phyloP scores from a whole-genome alignment of 352 stramenopile species.

The Globisporangium spiculum region DNA sequence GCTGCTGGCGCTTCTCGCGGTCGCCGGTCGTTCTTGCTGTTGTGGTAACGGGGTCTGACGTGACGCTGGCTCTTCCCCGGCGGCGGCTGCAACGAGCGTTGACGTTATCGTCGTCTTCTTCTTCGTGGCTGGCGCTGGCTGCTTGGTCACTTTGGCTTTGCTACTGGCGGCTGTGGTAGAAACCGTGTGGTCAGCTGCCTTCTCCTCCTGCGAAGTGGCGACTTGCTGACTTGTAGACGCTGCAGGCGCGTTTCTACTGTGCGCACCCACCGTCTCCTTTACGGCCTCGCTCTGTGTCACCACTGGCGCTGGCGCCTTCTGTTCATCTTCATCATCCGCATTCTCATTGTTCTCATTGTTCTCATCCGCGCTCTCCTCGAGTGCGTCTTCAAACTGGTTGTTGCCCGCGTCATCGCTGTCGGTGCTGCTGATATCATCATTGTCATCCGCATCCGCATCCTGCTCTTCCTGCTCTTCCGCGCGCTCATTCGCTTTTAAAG shows the following conservation, averaged over 20 bases:
- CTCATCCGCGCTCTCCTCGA: not conserved
- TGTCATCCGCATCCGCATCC: not conserved
- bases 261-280: not conserved
- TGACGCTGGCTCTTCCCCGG: not conserved
- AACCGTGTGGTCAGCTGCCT: not conserved
- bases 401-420: conserved; percentile 1
- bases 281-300: not conserved
- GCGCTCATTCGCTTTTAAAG: conserved; percentile 2
- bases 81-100: not conserved
- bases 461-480: conserved; percentile 6
- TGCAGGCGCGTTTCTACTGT: not conserved
- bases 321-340: not conserved
- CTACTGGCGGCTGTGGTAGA: conserved; percentile 2
- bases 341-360: not conserved
- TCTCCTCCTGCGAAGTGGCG: conserved; percentile 2
- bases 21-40: conserved; percentile 8
- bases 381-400: conserved; percentile 18
- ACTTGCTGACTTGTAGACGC: not conserved
- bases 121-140: not conserved
- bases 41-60: not conserved
- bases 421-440: not conserved
- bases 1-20: conserved; percentile 8
- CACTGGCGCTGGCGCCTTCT: not conserved
- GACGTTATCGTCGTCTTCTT: not conserved
- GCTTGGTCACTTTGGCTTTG: conserved; percentile 2